Conservation (phyloP, 176 grass and related monocot genomes). For the Aegilops sharonensis region DNA sequence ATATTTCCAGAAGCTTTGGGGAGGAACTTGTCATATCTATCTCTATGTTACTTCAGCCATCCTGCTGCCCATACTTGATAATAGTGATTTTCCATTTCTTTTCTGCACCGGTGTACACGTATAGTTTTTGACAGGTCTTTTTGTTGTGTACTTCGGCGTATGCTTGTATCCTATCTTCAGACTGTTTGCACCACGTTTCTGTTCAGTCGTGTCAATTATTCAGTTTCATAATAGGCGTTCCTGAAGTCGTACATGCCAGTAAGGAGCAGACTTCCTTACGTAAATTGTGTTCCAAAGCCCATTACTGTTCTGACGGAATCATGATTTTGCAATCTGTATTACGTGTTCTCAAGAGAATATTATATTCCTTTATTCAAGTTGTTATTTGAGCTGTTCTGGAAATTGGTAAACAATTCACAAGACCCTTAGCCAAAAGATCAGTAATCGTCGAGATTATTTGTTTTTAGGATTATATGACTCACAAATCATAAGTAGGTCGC, state of each 20-base stretch:
- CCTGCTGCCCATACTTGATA: background rate
- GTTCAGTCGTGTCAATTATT: no score
- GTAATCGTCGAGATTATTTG: background rate
- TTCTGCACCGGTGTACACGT: background rate
- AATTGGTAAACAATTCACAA: background rate
- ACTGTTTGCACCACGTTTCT: no score
- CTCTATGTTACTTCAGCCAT: background rate
- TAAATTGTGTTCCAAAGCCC: no score
- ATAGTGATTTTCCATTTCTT: background rate
- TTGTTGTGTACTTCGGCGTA: no score
- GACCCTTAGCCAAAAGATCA: background rate
- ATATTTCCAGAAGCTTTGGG: background rate
- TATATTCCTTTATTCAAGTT: no score
- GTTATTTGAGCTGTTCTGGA: background rate
- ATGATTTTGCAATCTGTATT: background rate
- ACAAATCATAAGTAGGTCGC: background rate
- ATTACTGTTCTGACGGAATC: background rate
- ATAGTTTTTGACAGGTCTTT: background rate
- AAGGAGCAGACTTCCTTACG: no score
- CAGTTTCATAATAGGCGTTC: background rate
- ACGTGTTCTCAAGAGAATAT: background rate
- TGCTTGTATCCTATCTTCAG: no score
- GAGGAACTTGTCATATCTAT: background rate
- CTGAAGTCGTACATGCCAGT: background rate
- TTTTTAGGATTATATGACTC: background rate